Percentiles rank a stretch among this genome's conserved stretches.
Evolutionary conservation across 306 rosid genomes (phyloP).

Genomic region (Prinsepia uniflora): DNA sequence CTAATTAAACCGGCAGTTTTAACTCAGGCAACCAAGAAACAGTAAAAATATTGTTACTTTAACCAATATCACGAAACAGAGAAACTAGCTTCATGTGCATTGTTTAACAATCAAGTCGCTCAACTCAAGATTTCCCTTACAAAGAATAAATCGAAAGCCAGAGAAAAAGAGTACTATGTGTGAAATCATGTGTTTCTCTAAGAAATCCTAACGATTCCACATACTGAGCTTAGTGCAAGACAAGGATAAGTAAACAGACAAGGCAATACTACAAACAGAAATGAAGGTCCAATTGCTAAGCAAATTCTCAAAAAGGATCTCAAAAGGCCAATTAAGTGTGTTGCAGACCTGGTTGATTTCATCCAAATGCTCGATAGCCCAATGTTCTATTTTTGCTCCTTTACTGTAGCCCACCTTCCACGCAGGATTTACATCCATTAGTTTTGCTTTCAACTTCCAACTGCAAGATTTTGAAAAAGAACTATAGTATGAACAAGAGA

Average conservation of each 20-base stretch:
- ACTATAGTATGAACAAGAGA: neutral
- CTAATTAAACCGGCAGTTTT: too few relatives aligned
- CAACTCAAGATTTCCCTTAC: neutral
- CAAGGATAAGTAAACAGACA: neutral
- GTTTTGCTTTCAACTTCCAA: slow-evolving; percentile 55
- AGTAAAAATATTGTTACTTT: too few relatives aligned
- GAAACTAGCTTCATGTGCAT: neutral
- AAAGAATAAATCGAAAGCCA: neutral
- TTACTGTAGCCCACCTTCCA: slow-evolving; percentile 73
- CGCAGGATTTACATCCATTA: slow-evolving; percentile 88
- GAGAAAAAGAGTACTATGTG: neutral
- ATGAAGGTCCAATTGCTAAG: too few relatives aligned
- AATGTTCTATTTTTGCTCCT: slow-evolving; percentile 34
- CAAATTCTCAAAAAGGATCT: too few relatives aligned
- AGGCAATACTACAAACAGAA: neutral
- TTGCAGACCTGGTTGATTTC: slow-evolving; percentile 57
- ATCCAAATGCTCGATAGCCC: slow-evolving; percentile 37
- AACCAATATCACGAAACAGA: neutral
- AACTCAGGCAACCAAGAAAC: neutral
- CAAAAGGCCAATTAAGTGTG: neutral
- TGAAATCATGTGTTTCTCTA: too few relatives aligned
- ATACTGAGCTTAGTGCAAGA: too few relatives aligned
- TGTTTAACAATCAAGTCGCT: neutral
- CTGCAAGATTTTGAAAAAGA: slow-evolving; percentile 28
- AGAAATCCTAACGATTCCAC: too few relatives aligned